Conservation (phyloP, 257 asterid genomes). For the Solanum lycopersicoides region DNA sequence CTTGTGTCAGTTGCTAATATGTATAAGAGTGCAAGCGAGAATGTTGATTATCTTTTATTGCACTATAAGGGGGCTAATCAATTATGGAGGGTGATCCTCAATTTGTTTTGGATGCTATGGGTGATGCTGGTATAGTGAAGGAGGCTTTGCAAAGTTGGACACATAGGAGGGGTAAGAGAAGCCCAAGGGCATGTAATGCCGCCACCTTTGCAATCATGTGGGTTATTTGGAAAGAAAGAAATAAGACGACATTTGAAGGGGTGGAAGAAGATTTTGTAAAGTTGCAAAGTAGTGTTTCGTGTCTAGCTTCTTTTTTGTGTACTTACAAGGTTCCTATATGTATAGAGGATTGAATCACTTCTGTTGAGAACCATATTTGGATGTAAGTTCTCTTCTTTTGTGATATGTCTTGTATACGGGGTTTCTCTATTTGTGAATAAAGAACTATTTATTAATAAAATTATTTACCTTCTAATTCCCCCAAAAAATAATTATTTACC, state of each 20-base stretch:
- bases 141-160: not conserved
- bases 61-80: not conserved
- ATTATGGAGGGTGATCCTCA: not conserved
- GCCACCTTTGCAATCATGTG: not conserved
- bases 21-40: not conserved
- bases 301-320: not conserved
- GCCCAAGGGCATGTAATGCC: not conserved
- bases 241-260: not conserved
- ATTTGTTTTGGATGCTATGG: not conserved
- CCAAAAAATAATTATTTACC: not conserved
- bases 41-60: not conserved
- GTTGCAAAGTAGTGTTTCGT: not conserved
- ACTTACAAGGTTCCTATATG: not conserved
- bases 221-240: not conserved
- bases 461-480: not conserved
- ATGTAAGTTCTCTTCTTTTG: not conserved
- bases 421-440: not conserved
- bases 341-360: not conserved
- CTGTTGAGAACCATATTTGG: not conserved
- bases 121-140: not conserved
- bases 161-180: not conserved
- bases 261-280: not conserved
- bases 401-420: not conserved
- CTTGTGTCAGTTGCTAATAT: not conserved
- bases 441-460: not conserved